phyloP scores from a whole-genome alignment of 176 grass and related monocot genomes.

The Rhynchospora tenuis region DNA sequence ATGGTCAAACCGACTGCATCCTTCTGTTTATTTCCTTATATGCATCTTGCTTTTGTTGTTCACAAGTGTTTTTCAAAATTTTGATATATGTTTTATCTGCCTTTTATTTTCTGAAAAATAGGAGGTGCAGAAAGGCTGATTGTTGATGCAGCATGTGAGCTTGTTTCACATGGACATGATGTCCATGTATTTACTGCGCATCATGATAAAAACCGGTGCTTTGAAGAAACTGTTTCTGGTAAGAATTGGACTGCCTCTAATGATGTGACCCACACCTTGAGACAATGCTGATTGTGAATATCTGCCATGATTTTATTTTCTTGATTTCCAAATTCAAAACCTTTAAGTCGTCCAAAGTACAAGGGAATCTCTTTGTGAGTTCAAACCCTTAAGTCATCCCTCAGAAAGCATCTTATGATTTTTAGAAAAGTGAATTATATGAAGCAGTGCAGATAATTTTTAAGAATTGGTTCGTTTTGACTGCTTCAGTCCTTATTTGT shows the following conservation, averaged over 20 bases:
- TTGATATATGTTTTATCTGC: neutral
- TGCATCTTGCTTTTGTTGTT: neutral
- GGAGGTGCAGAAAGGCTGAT: slow-evolving; percentile 94
- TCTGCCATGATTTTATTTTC: neutral
- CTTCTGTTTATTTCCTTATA: neutral
- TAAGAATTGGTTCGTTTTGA: slow-evolving; percentile 5
- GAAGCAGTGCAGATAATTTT: neutral
- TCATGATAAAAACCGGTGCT: slow-evolving; percentile 85
- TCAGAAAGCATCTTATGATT: neutral
- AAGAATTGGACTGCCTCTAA: neutral
- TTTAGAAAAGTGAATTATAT: neutral
- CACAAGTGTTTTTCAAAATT: neutral
- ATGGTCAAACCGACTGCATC: neutral
- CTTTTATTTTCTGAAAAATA: slow-evolving; percentile 18
- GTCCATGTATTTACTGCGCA: slow-evolving; percentile 92
- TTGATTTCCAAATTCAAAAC: neutral
- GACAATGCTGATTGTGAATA: neutral
- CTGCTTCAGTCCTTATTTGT: neutral
- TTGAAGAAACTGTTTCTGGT: slow-evolving; percentile 92
- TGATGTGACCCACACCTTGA: neutral
- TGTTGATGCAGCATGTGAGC: slow-evolving; percentile 79
- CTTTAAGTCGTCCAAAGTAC: neutral
- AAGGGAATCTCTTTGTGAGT: too few species aligned
- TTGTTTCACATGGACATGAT: slow-evolving; percentile 63
- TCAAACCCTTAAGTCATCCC: neutral